Base-by-base conservation (phyloP, 106 monocot genomes). In the Dactylorhiza incarnata region DNA sequence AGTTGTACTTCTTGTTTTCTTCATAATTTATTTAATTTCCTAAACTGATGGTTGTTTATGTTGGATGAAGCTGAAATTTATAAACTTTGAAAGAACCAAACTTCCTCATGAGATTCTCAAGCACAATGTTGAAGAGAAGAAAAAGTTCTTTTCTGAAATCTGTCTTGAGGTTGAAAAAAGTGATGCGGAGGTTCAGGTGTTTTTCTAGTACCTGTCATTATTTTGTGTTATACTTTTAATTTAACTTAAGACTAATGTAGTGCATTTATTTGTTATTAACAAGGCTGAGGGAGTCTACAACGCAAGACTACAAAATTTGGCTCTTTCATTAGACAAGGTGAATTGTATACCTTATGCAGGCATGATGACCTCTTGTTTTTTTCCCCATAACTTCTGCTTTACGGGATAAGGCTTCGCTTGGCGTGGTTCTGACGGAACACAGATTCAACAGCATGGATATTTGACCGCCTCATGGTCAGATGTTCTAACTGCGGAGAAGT, bases 261-360 rank as follows among this genome's bases (percentile, higher is more conserved):
- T 71, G 71, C 23, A 10, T 71, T 51, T 59, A 56, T 75, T 25
- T 75, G 48, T 10, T 24, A 77, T 74, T 79, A 12, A 26, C 70
- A 75, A 96, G 94, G 99, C 99, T 37, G 99, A 99, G 53, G 99
- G 99, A 68, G 99, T 99, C 59, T 90, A 87, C 66, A 99, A 94
- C 76, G 76, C 89, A 52, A 87, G 99, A 73, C 89, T 99, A 65
- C 99, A 99, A 80, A 94, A 88, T 68, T 74, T 94, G 78, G 94
- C 89, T 19, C 79, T 92, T 70, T 94, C 99, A 26, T 87, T 99
- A 78, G 94, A 99, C 81, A 99, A 99, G 94, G 97, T 97, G 68
- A 77, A 22, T 48, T 15, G 23, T 14, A 22, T 49, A 12, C 20
- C 17, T 69, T 19, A 45, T 69, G 6, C 8, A 45, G 45, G 5